phyloP scores from a whole-genome alignment of 192 early-diverging fungal genomes.

The Geosiphon pyriformis region DNA sequence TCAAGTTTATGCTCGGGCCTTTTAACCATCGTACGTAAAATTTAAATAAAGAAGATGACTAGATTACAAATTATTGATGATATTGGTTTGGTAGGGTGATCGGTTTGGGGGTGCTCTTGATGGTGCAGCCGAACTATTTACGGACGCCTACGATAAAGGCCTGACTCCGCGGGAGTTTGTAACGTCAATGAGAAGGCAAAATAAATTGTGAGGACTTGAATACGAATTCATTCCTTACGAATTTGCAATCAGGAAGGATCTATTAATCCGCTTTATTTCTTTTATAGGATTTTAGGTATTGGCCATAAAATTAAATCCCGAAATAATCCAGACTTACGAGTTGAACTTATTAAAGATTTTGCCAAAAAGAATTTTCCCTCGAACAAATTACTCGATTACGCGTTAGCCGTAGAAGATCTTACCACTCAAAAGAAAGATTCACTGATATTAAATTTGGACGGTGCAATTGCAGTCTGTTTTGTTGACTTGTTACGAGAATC shows the following conservation, averaged over 20 bases:
- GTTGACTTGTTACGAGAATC: constrained; percentile 91
- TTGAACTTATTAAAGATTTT: constrained; percentile 91
- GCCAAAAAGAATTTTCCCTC: constrained; percentile 82
- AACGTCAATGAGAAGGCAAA: constrained; percentile 86
- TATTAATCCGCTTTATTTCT: background rate
- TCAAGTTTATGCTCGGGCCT: constrained; percentile 93
- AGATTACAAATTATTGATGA: background rate
- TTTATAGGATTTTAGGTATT: constrained; percentile 78
- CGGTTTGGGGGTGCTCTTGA: constrained; percentile 97
- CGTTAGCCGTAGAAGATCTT: constrained; percentile 87
- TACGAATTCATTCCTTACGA: background rate
- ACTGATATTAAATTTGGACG: constrained; percentile 92
- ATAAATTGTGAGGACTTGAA: constrained; percentile 62
- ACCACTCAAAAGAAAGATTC: constrained; percentile 99
- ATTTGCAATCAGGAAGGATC: background rate
- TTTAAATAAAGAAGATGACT: background rate
- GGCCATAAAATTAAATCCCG: constrained; percentile 99
- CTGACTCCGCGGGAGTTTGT: constrained; percentile 93
- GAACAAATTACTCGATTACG: constrained; percentile 89
- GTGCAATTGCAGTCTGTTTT: constrained; percentile 91
- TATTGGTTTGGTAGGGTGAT: constrained; percentile 50
- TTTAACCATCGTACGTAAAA: constrained; percentile 66
- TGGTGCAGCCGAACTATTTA: constrained; percentile 91
- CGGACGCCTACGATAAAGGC: constrained; percentile 87
- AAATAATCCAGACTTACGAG: constrained; percentile 97